Conservation (phyloP, 148 eudicot species). For the Gaultheria prostrata region DNA sequence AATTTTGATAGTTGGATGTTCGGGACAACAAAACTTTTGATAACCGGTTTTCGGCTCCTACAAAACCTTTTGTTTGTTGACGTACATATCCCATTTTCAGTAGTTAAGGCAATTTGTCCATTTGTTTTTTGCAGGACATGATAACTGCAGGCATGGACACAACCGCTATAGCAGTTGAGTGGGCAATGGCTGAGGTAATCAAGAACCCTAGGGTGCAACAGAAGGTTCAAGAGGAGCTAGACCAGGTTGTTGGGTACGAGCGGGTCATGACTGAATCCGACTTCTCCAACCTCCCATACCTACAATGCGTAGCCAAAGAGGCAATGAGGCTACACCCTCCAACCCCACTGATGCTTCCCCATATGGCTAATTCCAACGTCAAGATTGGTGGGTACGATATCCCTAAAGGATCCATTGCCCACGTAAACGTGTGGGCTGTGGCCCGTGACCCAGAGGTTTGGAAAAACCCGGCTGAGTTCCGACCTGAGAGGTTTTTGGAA, state of each 20-base stretch:
- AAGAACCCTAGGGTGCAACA: conserved; percentile 77
- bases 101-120: neutral
- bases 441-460: conserved; percentile 75
- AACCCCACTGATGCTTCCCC: conserved; percentile 87
- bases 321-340: conserved; percentile 80
- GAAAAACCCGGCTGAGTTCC: conserved; percentile 55
- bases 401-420: conserved; percentile 68
- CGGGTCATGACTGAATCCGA: conserved; percentile 74
- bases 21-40: too few species aligned
- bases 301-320: conserved; percentile 69
- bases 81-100: neutral
- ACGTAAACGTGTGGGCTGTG: conserved; percentile 81
- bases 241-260: conserved; percentile 62
- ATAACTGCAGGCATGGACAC: conserved; percentile 95
- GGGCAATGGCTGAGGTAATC: conserved; percentile 84
- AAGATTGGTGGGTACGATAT: conserved; percentile 78
- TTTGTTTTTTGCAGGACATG: conserved; percentile 58
- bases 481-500: conserved; percentile 75
- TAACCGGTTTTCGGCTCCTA: neutral
- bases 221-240: conserved; percentile 86
- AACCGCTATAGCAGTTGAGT: conserved; percentile 66
- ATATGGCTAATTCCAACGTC: conserved; percentile 63
- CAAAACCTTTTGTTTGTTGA: neutral
- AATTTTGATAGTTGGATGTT: neutral
- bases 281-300: conserved; percentile 72